phyloP scores from a whole-genome alignment of 83 land plant species.

The Diphasiastrum complanatum region DNA sequence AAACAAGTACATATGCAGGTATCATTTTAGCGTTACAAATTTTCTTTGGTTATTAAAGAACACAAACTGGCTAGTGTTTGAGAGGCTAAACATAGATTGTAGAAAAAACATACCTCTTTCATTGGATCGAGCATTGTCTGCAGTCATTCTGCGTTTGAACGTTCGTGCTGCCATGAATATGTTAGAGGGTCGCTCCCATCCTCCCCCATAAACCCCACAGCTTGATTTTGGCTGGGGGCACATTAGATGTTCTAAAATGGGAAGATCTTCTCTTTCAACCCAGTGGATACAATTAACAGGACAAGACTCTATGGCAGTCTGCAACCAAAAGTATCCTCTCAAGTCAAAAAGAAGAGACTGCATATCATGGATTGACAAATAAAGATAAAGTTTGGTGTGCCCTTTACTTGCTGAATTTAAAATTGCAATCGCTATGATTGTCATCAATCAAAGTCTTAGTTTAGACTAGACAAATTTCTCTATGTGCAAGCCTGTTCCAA shows the following conservation, averaged over 20 bases:
- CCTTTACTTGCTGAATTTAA: too few species aligned
- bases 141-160: constrained; percentile 27
- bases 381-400: background rate
- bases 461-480: too few species aligned
- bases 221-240: constrained; percentile 45
- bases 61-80: too few species aligned
- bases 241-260: constrained; percentile 43
- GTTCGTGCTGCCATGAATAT: constrained; percentile 51
- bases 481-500: too few species aligned
- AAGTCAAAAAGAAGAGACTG: too few species aligned
- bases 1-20: background rate
- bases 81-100: too few species aligned
- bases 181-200: constrained; percentile 57
- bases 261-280: constrained; percentile 54
- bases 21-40: background rate
- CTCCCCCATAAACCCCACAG: constrained; percentile 56
- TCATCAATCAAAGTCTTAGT: too few species aligned
- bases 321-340: background rate
- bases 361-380: background rate
- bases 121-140: constrained; percentile 7
- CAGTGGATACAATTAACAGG: constrained; percentile 70
- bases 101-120: background rate
- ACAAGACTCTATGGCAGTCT: constrained; percentile 55
- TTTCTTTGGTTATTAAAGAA: background rate
- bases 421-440: too few species aligned